These are phyloP conservation scores for Phycomyces blakesleeanus DNA, from an alignment of 192 early-diverging fungal species.

Conservation along the genomic window DNA sequence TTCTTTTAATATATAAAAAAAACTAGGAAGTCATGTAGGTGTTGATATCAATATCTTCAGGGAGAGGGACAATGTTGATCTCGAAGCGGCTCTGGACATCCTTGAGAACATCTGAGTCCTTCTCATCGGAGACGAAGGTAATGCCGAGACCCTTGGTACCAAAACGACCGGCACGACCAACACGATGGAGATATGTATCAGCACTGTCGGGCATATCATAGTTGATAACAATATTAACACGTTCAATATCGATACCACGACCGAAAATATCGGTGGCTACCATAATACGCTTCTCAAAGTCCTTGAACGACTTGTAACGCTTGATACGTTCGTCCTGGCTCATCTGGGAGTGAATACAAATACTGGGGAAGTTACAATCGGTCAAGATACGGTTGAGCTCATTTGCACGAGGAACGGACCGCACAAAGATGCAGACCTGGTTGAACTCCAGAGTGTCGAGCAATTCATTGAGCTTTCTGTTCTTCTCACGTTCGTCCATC, in stretches of 20 bases:
- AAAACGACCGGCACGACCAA: slow-evolving; percentile 98
- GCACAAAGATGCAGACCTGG: slow-evolving; percentile 97
- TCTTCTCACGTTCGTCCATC: slow-evolving; percentile 83
- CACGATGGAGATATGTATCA: slow-evolving; percentile 92
- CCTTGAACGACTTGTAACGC: slow-evolving; percentile 93
- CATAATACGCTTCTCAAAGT: slow-evolving; percentile 90
- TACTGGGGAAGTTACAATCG: slow-evolving; percentile 91
- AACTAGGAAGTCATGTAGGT: slow-evolving; percentile 59
- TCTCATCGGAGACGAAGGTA: slow-evolving; percentile 85
- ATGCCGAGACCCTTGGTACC: slow-evolving; percentile 98
- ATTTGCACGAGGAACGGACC: slow-evolving; percentile 82
- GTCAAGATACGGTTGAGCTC: slow-evolving; percentile 82
- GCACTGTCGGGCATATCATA: slow-evolving; percentile 92
- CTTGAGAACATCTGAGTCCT: slow-evolving; percentile 73
- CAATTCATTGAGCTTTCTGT: slow-evolving; percentile 88
- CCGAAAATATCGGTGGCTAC: slow-evolving; percentile 98
- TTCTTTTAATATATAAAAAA: neutral
- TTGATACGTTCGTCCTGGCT: slow-evolving; percentile 88
- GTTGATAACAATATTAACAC: slow-evolving; percentile 99
- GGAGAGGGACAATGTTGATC: slow-evolving; percentile 87
- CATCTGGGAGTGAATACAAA: slow-evolving; percentile 90
- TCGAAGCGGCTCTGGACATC: slow-evolving; percentile 93
- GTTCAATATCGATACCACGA: slow-evolving; percentile 97
- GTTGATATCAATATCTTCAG: slow-evolving; percentile 81
- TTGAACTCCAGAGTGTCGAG: slow-evolving; percentile 96